Conservation (phyloP, 129 eudicot species). For the Artemisia tridentata region DNA sequence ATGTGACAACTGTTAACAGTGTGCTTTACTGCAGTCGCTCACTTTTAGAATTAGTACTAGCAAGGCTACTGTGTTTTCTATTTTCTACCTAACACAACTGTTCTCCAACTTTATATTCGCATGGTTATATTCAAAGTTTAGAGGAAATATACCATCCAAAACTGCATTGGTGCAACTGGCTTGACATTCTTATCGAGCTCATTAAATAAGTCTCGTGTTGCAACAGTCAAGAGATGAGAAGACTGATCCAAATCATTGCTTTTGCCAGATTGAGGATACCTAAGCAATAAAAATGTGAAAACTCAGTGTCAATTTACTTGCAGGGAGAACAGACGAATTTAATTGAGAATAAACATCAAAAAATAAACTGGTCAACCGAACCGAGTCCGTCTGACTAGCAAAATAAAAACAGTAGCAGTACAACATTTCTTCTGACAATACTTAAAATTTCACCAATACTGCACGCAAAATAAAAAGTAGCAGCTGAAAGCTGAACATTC, state of each 20-base stretch:
- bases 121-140: conserved; percentile 1
- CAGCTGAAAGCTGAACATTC: conserved; percentile 11
- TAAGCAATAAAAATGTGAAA: conserved; percentile 26
- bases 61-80: conserved; percentile 7
- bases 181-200: conserved; percentile 94
- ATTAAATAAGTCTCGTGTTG: conserved; percentile 79
- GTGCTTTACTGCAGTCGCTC: conserved; percentile 12
- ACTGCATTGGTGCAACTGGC: conserved; percentile 96
- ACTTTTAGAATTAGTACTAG: neutral
- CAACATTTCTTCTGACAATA: neutral
- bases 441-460: neutral
- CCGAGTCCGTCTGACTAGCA: neutral
- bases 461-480: conserved; percentile 1
- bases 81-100: neutral
- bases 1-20: too few species aligned
- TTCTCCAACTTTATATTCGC: conserved; percentile 10
- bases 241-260: conserved; percentile 76
- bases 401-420: neutral
- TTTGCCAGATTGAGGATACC: conserved; percentile 79
- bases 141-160: conserved; percentile 64
- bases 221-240: conserved; percentile 90
- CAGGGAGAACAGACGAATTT: neutral
- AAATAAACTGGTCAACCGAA: neutral
- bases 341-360: neutral
- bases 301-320: conserved; percentile 4